A percentile compares a stretch with the other conserved stretches of the same genome.
Evolutionary conservation across 768 basidiomycete genomes (phyloP).

Genomic region (Mycena maculata): DNA sequence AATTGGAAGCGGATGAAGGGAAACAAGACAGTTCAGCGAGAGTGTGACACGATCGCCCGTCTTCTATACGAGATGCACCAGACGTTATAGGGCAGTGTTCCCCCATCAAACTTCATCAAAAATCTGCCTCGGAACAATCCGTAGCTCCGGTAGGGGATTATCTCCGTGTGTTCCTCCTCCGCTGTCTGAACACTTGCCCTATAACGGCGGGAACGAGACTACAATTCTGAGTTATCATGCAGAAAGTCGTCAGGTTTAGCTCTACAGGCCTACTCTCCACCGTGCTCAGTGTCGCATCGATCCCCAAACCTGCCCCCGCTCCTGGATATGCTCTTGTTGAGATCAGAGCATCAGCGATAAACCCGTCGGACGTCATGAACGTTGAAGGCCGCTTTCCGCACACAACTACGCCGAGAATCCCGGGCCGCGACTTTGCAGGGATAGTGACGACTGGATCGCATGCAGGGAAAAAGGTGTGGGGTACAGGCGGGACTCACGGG

Average conservation of each 20-base stretch:
- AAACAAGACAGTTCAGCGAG: no score
- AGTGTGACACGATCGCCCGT: no score
- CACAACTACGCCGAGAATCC: constrained; percentile 19
- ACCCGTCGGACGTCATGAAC: constrained; percentile 21
- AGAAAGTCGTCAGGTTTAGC: constrained; percentile 1
- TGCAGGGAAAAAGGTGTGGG: constrained; percentile 21
- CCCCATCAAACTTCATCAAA: no score
- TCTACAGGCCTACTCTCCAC: constrained; percentile 7
- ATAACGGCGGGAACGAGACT: background rate
- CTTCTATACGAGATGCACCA: no score
- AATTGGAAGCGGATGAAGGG: no score
- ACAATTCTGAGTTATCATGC: background rate
- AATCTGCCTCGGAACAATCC: no score
- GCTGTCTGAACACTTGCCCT: background rate
- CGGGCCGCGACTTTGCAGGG: constrained; percentile 24
- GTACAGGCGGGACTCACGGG: constrained; percentile 18
- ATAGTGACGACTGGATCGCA: constrained; percentile 4
- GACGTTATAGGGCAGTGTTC: no score
- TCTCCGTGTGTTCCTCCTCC: no score
- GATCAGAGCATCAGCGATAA: constrained; percentile 20
- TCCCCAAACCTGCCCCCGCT: background rate
- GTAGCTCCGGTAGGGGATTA: no score
- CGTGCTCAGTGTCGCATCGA: background rate
- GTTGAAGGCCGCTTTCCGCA: constrained; percentile 23
- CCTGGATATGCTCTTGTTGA: constrained; percentile 4